Evolutionary conservation across 345 rosid genomes (phyloP), one percentile per base, ranked within the genome.

Genomic region (Brassica napus): DNA sequence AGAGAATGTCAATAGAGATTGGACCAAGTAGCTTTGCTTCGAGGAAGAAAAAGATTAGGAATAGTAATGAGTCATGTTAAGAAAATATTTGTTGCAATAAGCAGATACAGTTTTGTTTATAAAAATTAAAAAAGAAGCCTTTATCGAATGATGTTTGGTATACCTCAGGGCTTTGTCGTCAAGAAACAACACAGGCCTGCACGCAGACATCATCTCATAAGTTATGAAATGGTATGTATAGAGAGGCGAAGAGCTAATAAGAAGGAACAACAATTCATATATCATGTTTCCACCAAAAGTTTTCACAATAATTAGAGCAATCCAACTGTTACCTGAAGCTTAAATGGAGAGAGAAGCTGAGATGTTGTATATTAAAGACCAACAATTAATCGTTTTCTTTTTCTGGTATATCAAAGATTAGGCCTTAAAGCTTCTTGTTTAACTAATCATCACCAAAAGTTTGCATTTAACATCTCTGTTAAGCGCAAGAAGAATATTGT

Each of bases 41-140:
- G 0, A 88, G 90, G 83, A 94, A 92, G 89, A 94, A 91, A 87
- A 94, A 88, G 86, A 84, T 84, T 66, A 89, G 73, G 83, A 89
- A 84, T 57, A 7, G 26, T 77, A 68, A 78, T 55, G 44, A 18
- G 59, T 49, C 24, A 0, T 62, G 32, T 62, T 63, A 52, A 77
- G 24, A 57, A 57, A 21, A 63, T 8, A 10, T 77, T 31, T n/a
- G 63, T 61, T 26, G 60, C 12, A 31, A 12, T 3, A 6, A 23
- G 18, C 18, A 69, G 5, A 44, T 15, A 18, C 8, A 34, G 18
- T 21, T 76, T 42, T 39, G 69, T 47, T 47, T 49, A 55, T 35
- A n/a, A 52, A 52, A n/a, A 31, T 65, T 1, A 54, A 54, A 16
- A 2, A 4, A 39, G 28, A 57, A 18, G 4, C 61, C 61, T 57